Conservation (phyloP, 495 filamentous ascomycete genomes). For the Jackrogersella multiformis region DNA sequence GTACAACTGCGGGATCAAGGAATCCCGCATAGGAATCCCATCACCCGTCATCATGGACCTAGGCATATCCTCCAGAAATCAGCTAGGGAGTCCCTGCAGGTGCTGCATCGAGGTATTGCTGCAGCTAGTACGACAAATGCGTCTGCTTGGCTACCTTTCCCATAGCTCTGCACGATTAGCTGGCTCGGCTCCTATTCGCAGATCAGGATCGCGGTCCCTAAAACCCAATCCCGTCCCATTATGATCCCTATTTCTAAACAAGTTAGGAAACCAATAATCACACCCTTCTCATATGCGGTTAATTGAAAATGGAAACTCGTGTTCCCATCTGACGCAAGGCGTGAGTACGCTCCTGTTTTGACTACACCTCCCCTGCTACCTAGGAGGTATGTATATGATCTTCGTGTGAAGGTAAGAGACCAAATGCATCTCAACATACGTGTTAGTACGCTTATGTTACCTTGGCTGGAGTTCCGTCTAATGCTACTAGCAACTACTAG, state of each 20-base stretch:
- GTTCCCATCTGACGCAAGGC: slow-evolving; percentile 18
- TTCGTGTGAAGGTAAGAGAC: background rate
- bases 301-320: slow-evolving; percentile 22
- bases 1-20: slow-evolving; percentile 25
- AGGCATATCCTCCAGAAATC: background rate
- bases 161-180: slow-evolving; percentile 1
- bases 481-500: slow-evolving; percentile 3
- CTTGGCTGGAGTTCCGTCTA: background rate
- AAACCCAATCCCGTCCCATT: slow-evolving; percentile 6
- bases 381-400: too few relatives aligned
- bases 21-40: slow-evolving; percentile 25
- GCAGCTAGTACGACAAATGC: slow-evolving; percentile 19
- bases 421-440: slow-evolving; percentile 1
- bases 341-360: background rate
- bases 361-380: background rate
- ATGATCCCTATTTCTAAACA: background rate
- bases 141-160: slow-evolving; percentile 10
- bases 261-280: slow-evolving; percentile 20
- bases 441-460: background rate
- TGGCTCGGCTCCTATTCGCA: slow-evolving; percentile 23
- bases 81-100: slow-evolving; percentile 23
- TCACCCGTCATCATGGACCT: slow-evolving; percentile 24
- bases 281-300: slow-evolving; percentile 18
- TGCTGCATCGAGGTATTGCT: slow-evolving; percentile 3
- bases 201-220: slow-evolving; percentile 5